phyloP scores from a whole-genome alignment of 2,329 filamentous ascomycete species.

The Onygenales sp. region DNA sequence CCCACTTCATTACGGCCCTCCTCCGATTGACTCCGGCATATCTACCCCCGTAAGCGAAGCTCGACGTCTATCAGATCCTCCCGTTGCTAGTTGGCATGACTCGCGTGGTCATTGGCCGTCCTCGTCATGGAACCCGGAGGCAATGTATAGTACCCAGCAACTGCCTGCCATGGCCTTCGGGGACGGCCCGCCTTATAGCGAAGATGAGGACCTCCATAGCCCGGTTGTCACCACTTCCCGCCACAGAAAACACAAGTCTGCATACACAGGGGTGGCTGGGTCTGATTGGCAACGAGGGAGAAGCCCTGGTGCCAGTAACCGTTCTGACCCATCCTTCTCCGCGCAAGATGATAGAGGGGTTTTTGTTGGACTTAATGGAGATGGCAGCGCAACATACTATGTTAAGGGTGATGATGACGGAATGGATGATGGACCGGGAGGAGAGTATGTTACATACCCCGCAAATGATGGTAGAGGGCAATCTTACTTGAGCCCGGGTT shows the following conservation, averaged over 20 bases:
- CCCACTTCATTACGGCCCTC: slow-evolving; percentile 89
- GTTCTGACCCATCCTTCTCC: slow-evolving; percentile 30
- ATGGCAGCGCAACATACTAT: slow-evolving; percentile 67
- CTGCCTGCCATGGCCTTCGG: slow-evolving; percentile 75
- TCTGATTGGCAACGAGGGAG: slow-evolving; percentile 37
- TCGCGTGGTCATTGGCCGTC: slow-evolving; percentile 50
- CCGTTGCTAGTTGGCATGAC: slow-evolving; percentile 65
- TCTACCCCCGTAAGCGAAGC: slow-evolving; percentile 79
- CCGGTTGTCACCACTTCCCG: slow-evolving; percentile 74
- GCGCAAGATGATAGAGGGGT: slow-evolving; percentile 55
- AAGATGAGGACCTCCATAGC: slow-evolving; percentile 90
- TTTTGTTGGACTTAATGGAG: slow-evolving; percentile 56
- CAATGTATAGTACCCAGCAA: slow-evolving; percentile 54
- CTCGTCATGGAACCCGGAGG: slow-evolving; percentile 38
- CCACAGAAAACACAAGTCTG: slow-evolving; percentile 76
- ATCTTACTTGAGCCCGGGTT: slow-evolving; percentile 32
- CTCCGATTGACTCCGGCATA: slow-evolving; percentile 65
- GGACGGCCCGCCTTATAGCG: slow-evolving; percentile 85
- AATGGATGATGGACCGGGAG: slow-evolving; percentile 57
- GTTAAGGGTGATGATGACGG: slow-evolving; percentile 57
- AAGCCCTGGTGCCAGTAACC: slow-evolving; percentile 37
- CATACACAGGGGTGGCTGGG: slow-evolving; percentile 37
- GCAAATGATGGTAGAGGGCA: slow-evolving; percentile 50
- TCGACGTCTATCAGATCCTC: slow-evolving; percentile 70
- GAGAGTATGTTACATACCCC: slow-evolving; percentile 73